Base-by-base conservation (phyloP, 768 basidiomycete species). In the Leucocoprinus leucothites region DNA sequence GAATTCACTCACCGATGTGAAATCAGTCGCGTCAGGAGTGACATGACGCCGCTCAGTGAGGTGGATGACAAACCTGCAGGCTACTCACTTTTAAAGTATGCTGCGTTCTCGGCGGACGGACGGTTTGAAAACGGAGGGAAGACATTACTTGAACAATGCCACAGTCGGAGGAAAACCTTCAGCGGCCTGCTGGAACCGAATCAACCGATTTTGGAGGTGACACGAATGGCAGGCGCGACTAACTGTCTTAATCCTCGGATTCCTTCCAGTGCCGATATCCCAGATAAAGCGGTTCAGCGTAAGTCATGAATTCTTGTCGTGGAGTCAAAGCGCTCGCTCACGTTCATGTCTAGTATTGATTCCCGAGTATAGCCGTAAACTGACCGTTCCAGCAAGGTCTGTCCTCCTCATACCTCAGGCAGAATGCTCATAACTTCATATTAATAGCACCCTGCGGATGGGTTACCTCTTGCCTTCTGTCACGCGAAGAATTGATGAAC, bases 321-420 rank as follows among this genome's bases (percentile, higher is more conserved):
- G 9, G 0, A n/a, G 21, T 42, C 7, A 38, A 0, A 44, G 9
- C 5, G 11, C 31, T 31, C 14, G 16, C 16, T 56, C 28, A 36
- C 31, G 18, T 19, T 54, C 19, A 57, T 58, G 25, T 52, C 8
- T 64, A 93, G 91, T 88, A 66, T 74, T 93, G 38, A 90, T 93
- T 61, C 91, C 91, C n/a, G 91, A 93, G 66, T 71, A 92, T 14
- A 89, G 86, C 63, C 78, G 77, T 41, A 87, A 82, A 63, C 84
- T 81, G 63, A 86, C 84, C 9, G 73, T 91, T 57, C 83, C 89
- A 34, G 86, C 86, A 22, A 89, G 85, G 91, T 87, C 59, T 46
- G 48, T n/a, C 9, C 35, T 9, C 24, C 55, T 31, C 11, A 25
- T 26, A 13, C 9, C 14, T 1, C 48, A 54, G 53, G 26, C 6